Conservation (phyloP, 202 grass and related monocot genomes). For the Dendrocalamus latiflorus region DNA sequence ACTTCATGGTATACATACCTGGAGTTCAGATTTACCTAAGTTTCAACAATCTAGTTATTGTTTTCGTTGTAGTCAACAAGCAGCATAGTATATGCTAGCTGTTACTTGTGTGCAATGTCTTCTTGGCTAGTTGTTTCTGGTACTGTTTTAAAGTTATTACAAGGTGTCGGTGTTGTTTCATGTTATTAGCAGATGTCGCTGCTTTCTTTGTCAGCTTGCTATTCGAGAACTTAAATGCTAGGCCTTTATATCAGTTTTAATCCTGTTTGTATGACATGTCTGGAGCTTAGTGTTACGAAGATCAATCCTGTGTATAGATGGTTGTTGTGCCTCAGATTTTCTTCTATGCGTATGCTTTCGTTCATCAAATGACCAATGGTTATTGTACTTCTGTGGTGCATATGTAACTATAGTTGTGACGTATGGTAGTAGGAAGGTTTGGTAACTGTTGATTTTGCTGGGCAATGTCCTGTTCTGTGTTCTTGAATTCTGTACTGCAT, state of each 20-base stretch:
- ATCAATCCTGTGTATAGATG: neutral
- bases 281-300: neutral
- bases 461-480: neutral
- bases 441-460: neutral
- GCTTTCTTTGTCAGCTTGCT: neutral
- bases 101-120: constrained; percentile 8
- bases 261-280: neutral
- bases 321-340: neutral
- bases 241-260: neutral
- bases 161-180: neutral
- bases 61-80: neutral
- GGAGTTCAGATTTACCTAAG: neutral
- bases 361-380: neutral
- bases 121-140: neutral
- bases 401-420: neutral
- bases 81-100: neutral
- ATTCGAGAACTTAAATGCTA: neutral
- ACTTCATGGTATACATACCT: neutral
- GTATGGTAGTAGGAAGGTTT: neutral
- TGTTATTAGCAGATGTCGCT: neutral
- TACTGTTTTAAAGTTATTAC: neutral
- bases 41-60: constrained; percentile 9
- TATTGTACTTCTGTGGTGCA: neutral
- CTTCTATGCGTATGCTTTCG: neutral
- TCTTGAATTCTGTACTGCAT: neutral